A percentile compares a stretch with the other conserved stretches of the same genome.
Conservation (phyloP, 331 rosid species). For the Quercus phellos region DNA sequence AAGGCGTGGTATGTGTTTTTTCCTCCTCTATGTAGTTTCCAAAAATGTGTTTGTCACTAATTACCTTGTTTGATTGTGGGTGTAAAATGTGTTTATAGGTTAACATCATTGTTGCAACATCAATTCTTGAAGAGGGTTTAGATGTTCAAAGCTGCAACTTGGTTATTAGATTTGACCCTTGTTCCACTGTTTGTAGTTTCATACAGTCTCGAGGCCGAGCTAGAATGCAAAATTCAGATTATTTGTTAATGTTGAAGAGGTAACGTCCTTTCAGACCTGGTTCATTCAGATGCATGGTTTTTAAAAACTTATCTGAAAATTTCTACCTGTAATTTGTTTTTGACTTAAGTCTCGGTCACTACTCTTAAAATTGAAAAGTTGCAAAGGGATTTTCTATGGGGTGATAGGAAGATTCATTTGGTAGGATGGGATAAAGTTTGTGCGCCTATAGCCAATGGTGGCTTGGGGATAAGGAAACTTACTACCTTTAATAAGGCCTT, state of each 20-base stretch:
- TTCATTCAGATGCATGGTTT: not conserved
- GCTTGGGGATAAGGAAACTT: too few relatives aligned
- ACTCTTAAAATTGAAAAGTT: not conserved
- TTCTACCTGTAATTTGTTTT: not conserved
- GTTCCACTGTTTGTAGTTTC: slow-evolving; percentile 74
- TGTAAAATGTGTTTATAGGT: slow-evolving; percentile 43
- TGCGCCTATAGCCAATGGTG: too few relatives aligned
- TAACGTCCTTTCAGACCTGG: slow-evolving; percentile 6
- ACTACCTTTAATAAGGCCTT: too few relatives aligned
- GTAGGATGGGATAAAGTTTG: too few relatives aligned
- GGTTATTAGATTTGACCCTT: slow-evolving; percentile 90
- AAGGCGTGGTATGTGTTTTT: slow-evolving; percentile 56
- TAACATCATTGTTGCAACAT: slow-evolving; percentile 87
- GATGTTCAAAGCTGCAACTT: slow-evolving; percentile 88
- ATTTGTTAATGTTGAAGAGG: slow-evolving; percentile 75
- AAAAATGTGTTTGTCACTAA: not conserved
- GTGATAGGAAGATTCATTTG: too few relatives aligned
- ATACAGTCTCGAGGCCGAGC: slow-evolving; percentile 96
- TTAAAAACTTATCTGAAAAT: not conserved
- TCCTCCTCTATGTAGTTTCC: not conserved
- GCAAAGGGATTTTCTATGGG: too few relatives aligned
- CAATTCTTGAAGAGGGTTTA: slow-evolving; percentile 93
- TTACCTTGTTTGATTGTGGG: slow-evolving; percentile 12
- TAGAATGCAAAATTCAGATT: slow-evolving; percentile 71
- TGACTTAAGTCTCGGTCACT: not conserved